Percentiles rank a stretch among this genome's conserved stretches.
These are phyloP conservation scores for Casaregolazyma suthepensis DNA, from an alignment of 1,139 yeast genomes.

Conservation along the genomic window DNA sequence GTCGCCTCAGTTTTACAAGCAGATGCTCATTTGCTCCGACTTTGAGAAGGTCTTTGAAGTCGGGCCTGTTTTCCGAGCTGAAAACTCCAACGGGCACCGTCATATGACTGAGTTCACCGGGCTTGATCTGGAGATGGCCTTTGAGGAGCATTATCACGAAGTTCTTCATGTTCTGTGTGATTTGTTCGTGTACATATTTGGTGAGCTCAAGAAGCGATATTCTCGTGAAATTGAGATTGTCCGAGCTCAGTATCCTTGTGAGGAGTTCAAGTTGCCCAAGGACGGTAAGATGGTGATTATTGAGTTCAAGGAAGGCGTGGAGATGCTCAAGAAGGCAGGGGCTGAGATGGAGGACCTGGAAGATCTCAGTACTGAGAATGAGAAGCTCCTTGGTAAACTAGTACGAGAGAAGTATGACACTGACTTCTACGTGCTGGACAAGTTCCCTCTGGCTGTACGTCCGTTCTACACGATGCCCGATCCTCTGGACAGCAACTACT, in stretches of 20 bases:
- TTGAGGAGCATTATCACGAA: constrained; percentile 97
- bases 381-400: constrained; percentile 82
- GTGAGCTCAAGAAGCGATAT: constrained; percentile 72
- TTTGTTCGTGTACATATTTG: constrained; percentile 81
- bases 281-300: constrained; percentile 75
- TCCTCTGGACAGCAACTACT: constrained; percentile 81
- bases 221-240: constrained; percentile 81
- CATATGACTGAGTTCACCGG: constrained; percentile 99
- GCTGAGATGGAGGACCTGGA: constrained; percentile 79
- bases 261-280: constrained; percentile 85
- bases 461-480: constrained; percentile 99
- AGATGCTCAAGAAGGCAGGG: constrained; percentile 74
- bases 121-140: constrained; percentile 95
- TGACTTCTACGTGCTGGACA: constrained; percentile 95
- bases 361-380: constrained; percentile 90
- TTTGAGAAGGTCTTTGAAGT: constrained; percentile 93
- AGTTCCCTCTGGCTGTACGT: constrained; percentile 92
- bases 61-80: constrained; percentile 98
- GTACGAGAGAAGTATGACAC: constrained; percentile 93
- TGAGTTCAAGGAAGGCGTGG: constrained; percentile 86
- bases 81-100: constrained; percentile 97
- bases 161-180: constrained; percentile 79
- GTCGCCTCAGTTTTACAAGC: constrained; percentile 96
- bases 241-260: constrained; percentile 94
- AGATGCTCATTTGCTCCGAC: constrained; percentile 96